Base-by-base conservation (phyloP, 139 green algal species). In the Tetratostichococcus sp. region DNA sequence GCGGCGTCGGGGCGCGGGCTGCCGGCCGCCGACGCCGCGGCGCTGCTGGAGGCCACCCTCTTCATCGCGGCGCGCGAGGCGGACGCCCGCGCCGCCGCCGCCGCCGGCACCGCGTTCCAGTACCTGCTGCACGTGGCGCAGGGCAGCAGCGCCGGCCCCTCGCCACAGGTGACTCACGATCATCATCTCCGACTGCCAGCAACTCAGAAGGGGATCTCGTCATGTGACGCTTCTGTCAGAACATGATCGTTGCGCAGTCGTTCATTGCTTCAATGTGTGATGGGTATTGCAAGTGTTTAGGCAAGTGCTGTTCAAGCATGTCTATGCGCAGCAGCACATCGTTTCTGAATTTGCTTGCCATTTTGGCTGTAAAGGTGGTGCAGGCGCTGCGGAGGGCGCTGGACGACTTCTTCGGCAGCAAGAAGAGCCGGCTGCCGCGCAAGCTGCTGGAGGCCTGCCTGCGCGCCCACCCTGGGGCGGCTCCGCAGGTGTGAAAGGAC, bases 91-190 rank as follows among this genome's bases (percentile, higher is more conserved):
- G 50, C 19, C 50, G 50, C 50, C 50, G 19, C 50, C 4, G 50
- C 50, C 2, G 50, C 50, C 14, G 50, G 17, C 19, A 4, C 50
- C 50, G 50, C 50, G 2, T 62, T 62, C 50, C 50, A 62, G 50
- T 62, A 62, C 50, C 50, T 62, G 50, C 50, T 62, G 50, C 50
- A 62, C 19, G 50, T 62, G 50, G 50, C 50, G 50, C 50, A 62
- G 50, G 50, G 50, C 50, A 62, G 50, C 50, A 28, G 50, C 50
- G 50, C 50, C 50, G 50, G 50, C 50, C 50, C 50, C 50, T 62
- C 50, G 50, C 50, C 50, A 4, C 50, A 62, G 50, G 50, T 62
- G 14, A 26, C 11, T 2, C 50, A n/a, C 14, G 11, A 50, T 50
- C 39, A 50, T 50, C n/a, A n/a, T n/a, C n/a, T n/a, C n/a, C n/a